These are phyloP conservation scores for Pugionium cornutum DNA, from an alignment of 345 rosid genomes.

Conservation along the genomic window DNA sequence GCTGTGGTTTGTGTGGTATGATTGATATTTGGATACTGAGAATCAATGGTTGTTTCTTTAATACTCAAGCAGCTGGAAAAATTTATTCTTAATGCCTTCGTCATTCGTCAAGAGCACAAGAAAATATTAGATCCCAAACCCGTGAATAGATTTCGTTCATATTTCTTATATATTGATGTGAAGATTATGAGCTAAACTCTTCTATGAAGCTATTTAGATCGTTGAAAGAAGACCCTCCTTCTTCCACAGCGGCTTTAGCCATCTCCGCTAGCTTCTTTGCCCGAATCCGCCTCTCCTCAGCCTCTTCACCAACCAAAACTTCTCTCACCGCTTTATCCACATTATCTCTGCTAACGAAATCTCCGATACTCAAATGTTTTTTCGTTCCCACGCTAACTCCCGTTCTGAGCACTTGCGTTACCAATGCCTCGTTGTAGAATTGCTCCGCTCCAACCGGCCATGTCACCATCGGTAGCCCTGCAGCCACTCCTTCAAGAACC, in stretches of 20 bases:
- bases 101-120: no score
- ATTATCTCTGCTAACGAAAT: constrained; percentile 34
- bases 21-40: not conserved
- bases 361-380: constrained; percentile 28
- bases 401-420: constrained; percentile 43
- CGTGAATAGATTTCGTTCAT: no score
- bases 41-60: constrained; percentile 2
- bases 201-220: constrained; percentile 41
- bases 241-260: constrained; percentile 46
- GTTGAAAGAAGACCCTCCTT: constrained; percentile 52
- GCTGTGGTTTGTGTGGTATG: not conserved
- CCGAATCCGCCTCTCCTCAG: constrained; percentile 39
- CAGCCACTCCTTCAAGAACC: constrained; percentile 42
- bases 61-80: not conserved
- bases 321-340: constrained; percentile 37
- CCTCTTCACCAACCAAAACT: constrained; percentile 47
- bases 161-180: no score
- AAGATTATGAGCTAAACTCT: constrained; percentile 33
- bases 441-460: constrained; percentile 56
- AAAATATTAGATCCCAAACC: no score
- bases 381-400: constrained; percentile 44
- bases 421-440: constrained; percentile 47
- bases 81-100: no score
- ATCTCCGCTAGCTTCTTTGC: constrained; percentile 33
- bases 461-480: constrained; percentile 52